phyloP scores from a whole-genome alignment of 768 basidiomycete species.

The Chalciporus chontae region DNA sequence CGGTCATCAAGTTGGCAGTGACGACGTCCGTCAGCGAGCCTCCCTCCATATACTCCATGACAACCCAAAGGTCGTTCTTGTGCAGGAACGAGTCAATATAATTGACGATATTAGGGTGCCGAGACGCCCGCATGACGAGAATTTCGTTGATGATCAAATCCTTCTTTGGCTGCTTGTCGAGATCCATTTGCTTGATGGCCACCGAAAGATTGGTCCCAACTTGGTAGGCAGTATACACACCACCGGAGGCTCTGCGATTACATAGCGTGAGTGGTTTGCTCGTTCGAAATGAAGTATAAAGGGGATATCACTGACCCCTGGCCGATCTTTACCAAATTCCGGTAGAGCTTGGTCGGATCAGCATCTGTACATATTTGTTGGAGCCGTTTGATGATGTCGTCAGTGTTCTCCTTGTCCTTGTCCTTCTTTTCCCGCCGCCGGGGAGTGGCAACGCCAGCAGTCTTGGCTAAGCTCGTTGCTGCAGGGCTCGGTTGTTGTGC shows the following conservation, averaged over 20 bases:
- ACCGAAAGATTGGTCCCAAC: conserved; percentile 91
- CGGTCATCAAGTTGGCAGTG: conserved; percentile 87
- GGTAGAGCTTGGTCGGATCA: conserved; percentile 91
- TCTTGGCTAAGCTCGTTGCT: conserved; percentile 62
- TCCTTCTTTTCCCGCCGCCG: conserved; percentile 85
- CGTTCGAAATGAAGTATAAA: neutral
- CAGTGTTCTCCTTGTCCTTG: conserved; percentile 71
- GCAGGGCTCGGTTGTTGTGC: conserved; percentile 58
- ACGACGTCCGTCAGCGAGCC: conserved; percentile 93
- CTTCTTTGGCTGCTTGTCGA: conserved; percentile 99
- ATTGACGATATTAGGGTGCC: conserved; percentile 99
- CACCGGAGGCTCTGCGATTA: conserved; percentile 79
- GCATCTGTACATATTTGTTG: conserved; percentile 96
- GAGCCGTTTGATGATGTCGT: conserved; percentile 87
- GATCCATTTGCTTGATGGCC: conserved; percentile 99
- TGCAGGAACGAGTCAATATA: conserved; percentile 98
- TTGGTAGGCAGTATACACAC: conserved; percentile 98
- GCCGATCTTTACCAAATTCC: conserved; percentile 93
- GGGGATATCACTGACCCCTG: conserved; percentile 68
- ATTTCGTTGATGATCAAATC: conserved; percentile 99
- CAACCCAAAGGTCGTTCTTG: conserved; percentile 98
- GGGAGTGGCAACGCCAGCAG: conserved; percentile 72
- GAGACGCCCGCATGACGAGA: conserved; percentile 94
- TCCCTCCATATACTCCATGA: conserved; percentile 99
- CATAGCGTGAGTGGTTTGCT: conserved; percentile 3